Evolutionary conservation across 306 rosid genomes (phyloP), one percentile per base, ranked within the genome.

Genomic region (Trifolium fragiferum): DNA sequence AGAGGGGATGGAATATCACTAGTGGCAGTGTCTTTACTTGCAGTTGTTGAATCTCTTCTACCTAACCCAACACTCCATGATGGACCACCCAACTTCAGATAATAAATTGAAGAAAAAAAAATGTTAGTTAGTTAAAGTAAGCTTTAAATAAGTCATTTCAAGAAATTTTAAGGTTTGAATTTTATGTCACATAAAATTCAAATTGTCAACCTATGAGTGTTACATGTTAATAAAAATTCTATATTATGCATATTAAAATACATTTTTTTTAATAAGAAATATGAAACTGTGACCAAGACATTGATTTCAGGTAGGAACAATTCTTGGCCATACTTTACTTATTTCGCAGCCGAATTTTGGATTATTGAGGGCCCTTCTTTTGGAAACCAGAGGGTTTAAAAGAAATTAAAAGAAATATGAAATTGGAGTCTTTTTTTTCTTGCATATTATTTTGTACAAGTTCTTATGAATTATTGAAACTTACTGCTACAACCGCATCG

Each of bases 41-140:
- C 92, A 4, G 85, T 88, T 1, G 88, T 84, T 27, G 96, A 85
- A 78, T 90, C 96, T 80, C 89, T 82, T 82, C 96, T 82, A 32
- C 96, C 93, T 60, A 90, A 73, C 21, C 71, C 86, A 68, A 85
- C 88, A 14, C 44, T 75, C 93, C 93, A 90, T 44, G 88, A 74
- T 71, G 86, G 83, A 63, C 96, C 96, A 25, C 90, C 92, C 77
- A 88, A 70, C 92, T 90, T 90, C 55, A 62, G 18, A 72, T 27
- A 38, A 61, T 21, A 0, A 55, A 14, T 30, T 60, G 13, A 32
- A 38, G 0, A 50, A 14, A 68, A 14, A 68, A 10, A 15, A 51
- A 38, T 47, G 0, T 2, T 5, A 13, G 3, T 68, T 18, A 62
- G 7, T 73, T 38, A 55, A 50, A 59, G 40, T 37, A 33, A 18